A percentile compares a stretch with the other conserved stretches of the same genome.
These are phyloP conservation scores for Scutellaria minor DNA, from an alignment of 257 asterid species.

Conservation along the genomic window DNA sequence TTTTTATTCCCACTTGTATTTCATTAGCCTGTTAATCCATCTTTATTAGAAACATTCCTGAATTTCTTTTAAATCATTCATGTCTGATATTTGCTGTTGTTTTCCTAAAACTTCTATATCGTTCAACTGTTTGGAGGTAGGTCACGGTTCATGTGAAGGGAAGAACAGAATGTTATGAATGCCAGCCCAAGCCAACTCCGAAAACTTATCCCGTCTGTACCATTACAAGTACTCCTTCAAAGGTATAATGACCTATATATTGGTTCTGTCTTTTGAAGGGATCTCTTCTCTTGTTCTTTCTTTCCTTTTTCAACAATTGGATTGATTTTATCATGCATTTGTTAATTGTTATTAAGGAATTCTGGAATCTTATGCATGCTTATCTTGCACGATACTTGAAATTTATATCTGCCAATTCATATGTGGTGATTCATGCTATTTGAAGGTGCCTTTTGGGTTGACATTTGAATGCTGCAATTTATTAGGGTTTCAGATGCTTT, in stretches of 20 bases:
- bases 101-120: slow-evolving; percentile 25
- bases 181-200: slow-evolving; percentile 98
- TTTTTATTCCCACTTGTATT: slow-evolving; percentile 10
- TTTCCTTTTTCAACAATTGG: background rate
- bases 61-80: slow-evolving; percentile 21
- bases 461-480: background rate
- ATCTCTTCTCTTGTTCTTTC: background rate
- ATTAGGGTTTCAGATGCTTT: slow-evolving; percentile 17
- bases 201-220: slow-evolving; percentile 99
- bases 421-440: slow-evolving; percentile 1
- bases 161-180: slow-evolving; percentile 94
- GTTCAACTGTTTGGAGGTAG: slow-evolving; percentile 49
- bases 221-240: slow-evolving; percentile 95
- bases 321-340: background rate
- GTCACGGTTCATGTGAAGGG: slow-evolving; percentile 96
- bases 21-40: slow-evolving; percentile 16
- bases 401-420: background rate
- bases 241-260: slow-evolving; percentile 54
- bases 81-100: slow-evolving; percentile 28
- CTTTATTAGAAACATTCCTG: background rate
- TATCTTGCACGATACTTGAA: slow-evolving; percentile 19
- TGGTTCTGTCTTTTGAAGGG: slow-evolving; percentile 1
- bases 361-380: slow-evolving; percentile 12
- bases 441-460: slow-evolving; percentile 12
- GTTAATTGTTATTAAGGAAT: background rate